Evolutionary conservation across 2,329 filamentous ascomycete species (phyloP), one percentile per base, ranked within the genome.

Genomic region (Diaporthe citriasiana): DNA sequence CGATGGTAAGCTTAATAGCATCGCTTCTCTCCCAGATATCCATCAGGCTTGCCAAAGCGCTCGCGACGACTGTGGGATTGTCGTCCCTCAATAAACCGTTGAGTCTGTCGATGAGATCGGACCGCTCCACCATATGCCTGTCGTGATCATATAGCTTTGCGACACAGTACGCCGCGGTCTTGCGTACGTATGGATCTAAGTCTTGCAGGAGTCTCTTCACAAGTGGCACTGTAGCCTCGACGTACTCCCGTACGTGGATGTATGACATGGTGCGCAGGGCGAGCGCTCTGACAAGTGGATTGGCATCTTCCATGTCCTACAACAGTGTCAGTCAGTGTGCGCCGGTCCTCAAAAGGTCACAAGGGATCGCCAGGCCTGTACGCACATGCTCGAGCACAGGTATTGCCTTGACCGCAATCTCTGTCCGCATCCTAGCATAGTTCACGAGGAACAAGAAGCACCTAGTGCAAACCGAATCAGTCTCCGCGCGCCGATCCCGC

Each of bases 1-100:
- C 97, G 79, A 99, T 98, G 4, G 97, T 98, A 76, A 99, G 91
- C 82, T 98, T 98, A 83, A 99, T 99, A 74, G 94, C 95, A 83
- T 98, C 96, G 82, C 95, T 98, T 74, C 96, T 90, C 82, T 98
- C 97, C 97, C 97, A 99, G 66, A 99, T 98, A 83, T 99, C 97
- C 91, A 98, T 97, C 80, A 99, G 83, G 47, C 94, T 89, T 35
- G 97, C 96, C 76, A 99, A 85, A 9, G 97, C 95, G 81, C 95
- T 98, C 15, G 97, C 96, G 30, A 99, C 96, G 3, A 99, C 97
- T 0, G 97, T 99, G 0, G 97, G 96, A 80, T 99, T 99, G 82
- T 98, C 96, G 79, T 99, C 97, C 80, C 95, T 91, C 72, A 99
- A 86, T 87, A 99, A 93, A 56, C 90, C 87, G 83, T 99, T 99